Evolutionary conservation across 345 rosid genomes (phyloP).

Genomic region (Corymbia maculata): DNA sequence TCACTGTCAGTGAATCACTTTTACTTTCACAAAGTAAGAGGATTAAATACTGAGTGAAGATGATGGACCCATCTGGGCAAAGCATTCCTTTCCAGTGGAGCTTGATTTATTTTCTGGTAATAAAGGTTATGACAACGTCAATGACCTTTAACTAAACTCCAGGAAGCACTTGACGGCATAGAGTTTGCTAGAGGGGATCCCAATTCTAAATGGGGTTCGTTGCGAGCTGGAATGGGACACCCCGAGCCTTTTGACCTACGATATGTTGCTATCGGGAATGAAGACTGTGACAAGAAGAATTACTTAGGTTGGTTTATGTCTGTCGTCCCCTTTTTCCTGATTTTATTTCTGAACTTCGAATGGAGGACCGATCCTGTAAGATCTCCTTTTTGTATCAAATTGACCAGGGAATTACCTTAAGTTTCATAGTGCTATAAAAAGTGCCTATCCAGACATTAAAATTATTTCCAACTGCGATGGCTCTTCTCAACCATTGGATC

Average conservation of each 20-base stretch:
- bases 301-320: constrained; percentile 44
- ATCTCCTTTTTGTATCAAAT: neutral
- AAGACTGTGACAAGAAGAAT: constrained; percentile 77
- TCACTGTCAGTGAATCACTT: neutral
- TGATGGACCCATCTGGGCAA: neutral
- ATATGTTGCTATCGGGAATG: constrained; percentile 90
- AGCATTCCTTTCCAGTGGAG: neutral
- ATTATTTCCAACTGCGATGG: constrained; percentile 95
- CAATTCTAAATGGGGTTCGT: constrained; percentile 75
- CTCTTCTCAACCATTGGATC: constrained; percentile 60
- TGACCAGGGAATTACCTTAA: constrained; percentile 82
- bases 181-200: constrained; percentile 81
- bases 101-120: neutral
- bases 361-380: neutral
- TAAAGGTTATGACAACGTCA: neutral
- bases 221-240: constrained; percentile 91
- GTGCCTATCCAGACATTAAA: constrained; percentile 73
- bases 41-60: neutral
- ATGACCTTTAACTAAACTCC: constrained; percentile 6
- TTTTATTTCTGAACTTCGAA: neutral
- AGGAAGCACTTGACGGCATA: constrained; percentile 95
- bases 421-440: constrained; percentile 71
- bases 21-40: neutral
- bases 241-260: constrained; percentile 81
- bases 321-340: neutral